Evolutionary conservation across 257 asterid genomes (phyloP).

Genomic region (Craterostigma plantagineum): DNA sequence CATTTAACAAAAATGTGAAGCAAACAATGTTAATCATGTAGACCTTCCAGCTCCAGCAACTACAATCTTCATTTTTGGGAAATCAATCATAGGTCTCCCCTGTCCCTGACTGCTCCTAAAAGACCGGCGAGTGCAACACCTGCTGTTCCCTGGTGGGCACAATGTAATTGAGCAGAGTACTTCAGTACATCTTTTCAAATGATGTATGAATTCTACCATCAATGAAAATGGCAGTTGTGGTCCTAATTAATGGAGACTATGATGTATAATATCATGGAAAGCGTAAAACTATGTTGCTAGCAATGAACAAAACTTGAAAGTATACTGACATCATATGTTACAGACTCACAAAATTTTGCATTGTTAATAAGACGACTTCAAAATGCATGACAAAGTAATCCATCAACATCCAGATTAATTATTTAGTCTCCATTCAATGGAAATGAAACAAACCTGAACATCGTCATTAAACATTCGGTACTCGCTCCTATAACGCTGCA

Average conservation of each 20-base stretch:
- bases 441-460: slow-evolving; percentile 50
- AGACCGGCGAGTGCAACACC: slow-evolving; percentile 99
- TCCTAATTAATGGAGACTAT: too few species aligned
- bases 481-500: slow-evolving; percentile 84
- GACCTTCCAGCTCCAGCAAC: slow-evolving; percentile 99
- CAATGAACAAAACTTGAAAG: too few species aligned
- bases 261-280: too few species aligned
- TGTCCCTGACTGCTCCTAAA: slow-evolving; percentile 95
- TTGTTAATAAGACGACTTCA: slow-evolving; percentile 2
- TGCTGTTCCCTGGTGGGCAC: slow-evolving; percentile 75
- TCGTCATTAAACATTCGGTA: slow-evolving; percentile 98
- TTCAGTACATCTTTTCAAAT: too few species aligned
- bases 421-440: neutral
- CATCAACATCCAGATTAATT: neutral
- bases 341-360: slow-evolving; percentile 4
- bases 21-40: neutral
- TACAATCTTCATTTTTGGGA: slow-evolving; percentile 94
- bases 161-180: neutral
- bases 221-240: too few species aligned
- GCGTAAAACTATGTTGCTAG: too few species aligned
- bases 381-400: slow-evolving; percentile 8
- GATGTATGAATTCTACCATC: too few species aligned
- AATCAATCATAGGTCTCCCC: slow-evolving; percentile 96
- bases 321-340: too few species aligned
- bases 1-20: neutral